Percentiles rank a stretch among this genome's conserved stretches.
Evolutionary conservation across 768 basidiomycete genomes (phyloP).

Genomic region (Termitomyces sp.): DNA sequence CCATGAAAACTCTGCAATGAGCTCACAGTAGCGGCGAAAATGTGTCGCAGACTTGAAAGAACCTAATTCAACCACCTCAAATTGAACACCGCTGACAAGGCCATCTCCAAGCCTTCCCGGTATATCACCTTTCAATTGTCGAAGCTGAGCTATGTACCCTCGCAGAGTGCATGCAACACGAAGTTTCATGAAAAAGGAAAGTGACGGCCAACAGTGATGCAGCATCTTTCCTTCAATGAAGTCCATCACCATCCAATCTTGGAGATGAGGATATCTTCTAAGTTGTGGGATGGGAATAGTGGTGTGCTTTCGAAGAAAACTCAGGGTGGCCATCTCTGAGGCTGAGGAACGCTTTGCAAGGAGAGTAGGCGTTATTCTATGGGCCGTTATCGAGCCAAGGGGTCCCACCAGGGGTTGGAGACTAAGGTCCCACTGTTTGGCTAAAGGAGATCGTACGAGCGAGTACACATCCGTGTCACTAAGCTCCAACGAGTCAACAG

Average conservation of each 20-base stretch:
- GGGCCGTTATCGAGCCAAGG: not conserved
- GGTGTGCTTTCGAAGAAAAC: not conserved
- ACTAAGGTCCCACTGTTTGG: not conserved
- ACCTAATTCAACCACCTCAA: not conserved
- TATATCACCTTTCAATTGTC: constrained; percentile 1
- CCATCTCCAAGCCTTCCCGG: constrained; percentile 1
- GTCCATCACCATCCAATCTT: constrained; percentile 17
- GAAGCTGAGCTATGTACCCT: constrained; percentile 21
- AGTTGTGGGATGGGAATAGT: constrained; percentile 7
- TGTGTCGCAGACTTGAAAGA: constrained; percentile 2
- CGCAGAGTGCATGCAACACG: constrained; percentile 22
- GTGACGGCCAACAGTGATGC: constrained; percentile 17
- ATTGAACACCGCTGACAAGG: not conserved
- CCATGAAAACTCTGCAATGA: not conserved
- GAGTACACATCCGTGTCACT: not conserved
- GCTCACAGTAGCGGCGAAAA: not conserved
- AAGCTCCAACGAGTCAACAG: not conserved
- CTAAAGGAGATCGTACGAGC: not conserved
- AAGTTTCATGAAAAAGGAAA: constrained; percentile 16
- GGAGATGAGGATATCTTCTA: not conserved
- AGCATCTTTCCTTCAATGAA: constrained; percentile 20
- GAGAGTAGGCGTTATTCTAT: constrained; percentile 2
- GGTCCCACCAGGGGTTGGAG: not conserved
- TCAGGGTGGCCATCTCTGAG: not conserved
- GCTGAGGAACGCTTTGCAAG: not conserved